Evolutionary conservation across 352 stramenopile species (phyloP), one percentile per base, ranked within the genome.

Genomic region (Phytopythium boreale): DNA sequence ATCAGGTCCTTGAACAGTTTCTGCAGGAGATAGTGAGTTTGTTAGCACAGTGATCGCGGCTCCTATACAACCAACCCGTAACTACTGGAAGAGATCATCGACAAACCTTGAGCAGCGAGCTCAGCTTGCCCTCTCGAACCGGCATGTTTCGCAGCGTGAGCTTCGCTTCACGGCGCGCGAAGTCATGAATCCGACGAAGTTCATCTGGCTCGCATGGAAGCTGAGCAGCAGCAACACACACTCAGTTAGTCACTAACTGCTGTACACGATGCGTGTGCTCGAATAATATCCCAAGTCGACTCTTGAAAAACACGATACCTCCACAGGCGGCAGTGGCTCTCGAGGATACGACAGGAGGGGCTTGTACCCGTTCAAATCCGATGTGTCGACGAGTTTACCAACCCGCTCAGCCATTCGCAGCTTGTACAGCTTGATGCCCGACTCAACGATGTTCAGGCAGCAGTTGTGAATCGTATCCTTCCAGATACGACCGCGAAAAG

Each of bases 1-100:
- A 94, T 72, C 31, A 90, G 72, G 39, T 92, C 80, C 59, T 84
- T 80, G 63, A 92, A 94, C 29, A 94, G 65, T 90, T 90, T 92
- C 82, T 93, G 55, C 20, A 55, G 8, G 17, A 37, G 8, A 59
- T 20, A 20, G 20, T 34, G 24, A 61, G 29, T 0, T 14, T 22
- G 8, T 15, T 31, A 59, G 26, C 53, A 39, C 17, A 46, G 34
- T 60, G 19, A 47, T 37, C 46, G 43, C 20, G 7, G 43, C 7
- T 24, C n/a, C 7, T 8, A 34, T 34, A 34, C 29, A 34, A 7
- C 29, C 7, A 7, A 34, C 7, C 29, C 4, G 29, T 34, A 7
- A 34, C 7, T 12, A 50, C 4, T 17, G 9, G 15, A 5, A 2
- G 20, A 50, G 20, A 50, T 50, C 7, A 12, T 26, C 31, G 17